phyloP scores from a whole-genome alignment of 164 flowering plant species.

The Stephania japonica region DNA sequence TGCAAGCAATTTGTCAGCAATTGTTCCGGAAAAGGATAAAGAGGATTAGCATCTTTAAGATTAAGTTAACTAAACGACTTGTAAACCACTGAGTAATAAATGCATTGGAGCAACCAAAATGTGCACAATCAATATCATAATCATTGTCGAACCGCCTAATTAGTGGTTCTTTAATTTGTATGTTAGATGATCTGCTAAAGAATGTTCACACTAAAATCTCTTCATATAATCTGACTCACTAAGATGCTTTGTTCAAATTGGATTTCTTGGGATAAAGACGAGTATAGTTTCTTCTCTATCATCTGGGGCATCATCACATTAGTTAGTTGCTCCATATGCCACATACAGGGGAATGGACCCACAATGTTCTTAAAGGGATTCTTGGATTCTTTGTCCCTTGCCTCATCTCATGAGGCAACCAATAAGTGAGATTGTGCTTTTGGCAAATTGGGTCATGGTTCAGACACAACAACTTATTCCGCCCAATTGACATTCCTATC shows the following conservation, averaged over 20 bases:
- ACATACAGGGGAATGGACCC: not conserved
- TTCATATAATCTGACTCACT: not conserved
- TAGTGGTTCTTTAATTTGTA: not conserved
- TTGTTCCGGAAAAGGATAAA: not conserved
- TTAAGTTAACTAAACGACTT: not conserved
- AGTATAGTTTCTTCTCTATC: not conserved
- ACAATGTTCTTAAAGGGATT: not conserved
- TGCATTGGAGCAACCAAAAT: not conserved
- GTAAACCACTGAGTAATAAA: not conserved
- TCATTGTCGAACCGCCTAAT: too few species aligned
- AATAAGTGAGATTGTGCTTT: not conserved
- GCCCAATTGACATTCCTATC: not conserved
- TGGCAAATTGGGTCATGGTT: not conserved
- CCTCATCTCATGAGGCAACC: conserved; percentile 6
- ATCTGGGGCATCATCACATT: not conserved
- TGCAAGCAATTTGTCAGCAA: not conserved
- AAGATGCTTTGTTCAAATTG: not conserved
- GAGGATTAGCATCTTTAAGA: not conserved
- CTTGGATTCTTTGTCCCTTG: conserved; percentile 1
- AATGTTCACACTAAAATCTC: not conserved
- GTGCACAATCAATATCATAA: too few species aligned
- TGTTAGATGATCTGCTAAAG: not conserved
- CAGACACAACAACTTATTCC: not conserved
- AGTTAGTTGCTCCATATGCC: not conserved
- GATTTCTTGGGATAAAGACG: not conserved